Percentiles rank a stretch among this genome's conserved stretches.
phyloP scores from a whole-genome alignment of 495 filamentous ascomycete genomes.

The Penicillium waksmanii region DNA sequence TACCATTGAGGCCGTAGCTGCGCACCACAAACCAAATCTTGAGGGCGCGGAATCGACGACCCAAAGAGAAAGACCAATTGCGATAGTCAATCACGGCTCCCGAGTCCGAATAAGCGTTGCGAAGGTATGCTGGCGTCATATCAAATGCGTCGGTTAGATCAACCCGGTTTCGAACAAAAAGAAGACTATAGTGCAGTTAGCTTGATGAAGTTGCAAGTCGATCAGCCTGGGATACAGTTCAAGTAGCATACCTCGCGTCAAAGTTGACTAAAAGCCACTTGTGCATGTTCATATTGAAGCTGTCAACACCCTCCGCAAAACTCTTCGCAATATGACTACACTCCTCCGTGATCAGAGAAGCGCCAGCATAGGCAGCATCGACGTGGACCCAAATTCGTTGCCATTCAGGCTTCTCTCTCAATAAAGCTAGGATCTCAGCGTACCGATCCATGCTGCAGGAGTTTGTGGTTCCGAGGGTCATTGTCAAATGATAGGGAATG shows the following conservation, averaged over 20 bases:
- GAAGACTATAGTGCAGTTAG: constrained; percentile 52
- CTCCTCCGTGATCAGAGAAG: constrained; percentile 79
- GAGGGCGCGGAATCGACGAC: constrained; percentile 84
- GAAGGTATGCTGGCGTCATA: constrained; percentile 82
- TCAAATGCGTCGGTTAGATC: constrained; percentile 79
- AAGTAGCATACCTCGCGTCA: constrained; percentile 65
- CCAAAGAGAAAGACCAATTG: constrained; percentile 98
- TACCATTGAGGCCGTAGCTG: constrained; percentile 78
- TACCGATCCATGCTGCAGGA: constrained; percentile 88
- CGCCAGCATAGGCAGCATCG: constrained; percentile 94
- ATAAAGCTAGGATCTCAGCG: constrained; percentile 65
- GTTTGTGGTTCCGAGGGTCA: constrained; percentile 85
- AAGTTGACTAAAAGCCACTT: constrained; percentile 98
- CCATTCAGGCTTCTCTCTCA: constrained; percentile 61
- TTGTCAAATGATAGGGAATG: constrained; percentile 83
- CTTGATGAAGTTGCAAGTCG: neutral
- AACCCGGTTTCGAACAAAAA: constrained; percentile 74
- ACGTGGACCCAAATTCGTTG: constrained; percentile 86
- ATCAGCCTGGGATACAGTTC: neutral
- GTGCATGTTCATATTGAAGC: constrained; percentile 95
- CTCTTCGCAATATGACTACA: constrained; percentile 69
- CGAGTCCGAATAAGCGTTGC: constrained; percentile 75
- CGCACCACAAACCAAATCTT: constrained; percentile 98
- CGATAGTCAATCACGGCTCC: constrained; percentile 95
- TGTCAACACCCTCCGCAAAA: constrained; percentile 71